Evolutionary conservation across 2,329 filamentous ascomycete species (phyloP).

Genomic region (Diaporthe sp.): DNA sequence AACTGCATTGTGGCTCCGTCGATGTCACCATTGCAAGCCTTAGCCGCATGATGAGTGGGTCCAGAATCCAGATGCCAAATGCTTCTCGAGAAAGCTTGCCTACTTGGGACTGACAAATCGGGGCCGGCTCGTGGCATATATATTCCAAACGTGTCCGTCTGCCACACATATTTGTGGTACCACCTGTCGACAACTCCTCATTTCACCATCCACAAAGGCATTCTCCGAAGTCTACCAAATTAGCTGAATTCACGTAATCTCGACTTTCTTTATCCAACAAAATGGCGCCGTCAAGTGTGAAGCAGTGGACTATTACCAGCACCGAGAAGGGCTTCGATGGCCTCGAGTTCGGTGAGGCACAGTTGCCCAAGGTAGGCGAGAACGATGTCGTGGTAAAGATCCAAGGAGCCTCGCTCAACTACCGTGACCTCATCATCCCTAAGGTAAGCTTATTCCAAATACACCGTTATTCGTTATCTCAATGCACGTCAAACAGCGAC

Average conservation of each 20-base stretch:
- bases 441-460: conserved; percentile 44
- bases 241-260: background rate
- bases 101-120: conserved; percentile 32
- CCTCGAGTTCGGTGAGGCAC: conserved; percentile 67
- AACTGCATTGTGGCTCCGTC: conserved; percentile 21
- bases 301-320: conserved; percentile 70
- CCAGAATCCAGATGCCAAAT: conserved; percentile 30
- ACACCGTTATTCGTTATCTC: too few species aligned
- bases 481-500: conserved; percentile 28
- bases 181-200: background rate
- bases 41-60: conserved; percentile 31
- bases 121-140: conserved; percentile 20
- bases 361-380: conserved; percentile 74
- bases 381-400: conserved; percentile 80
- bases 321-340: conserved; percentile 70
- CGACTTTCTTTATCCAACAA: background rate
- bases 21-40: conserved; percentile 29
- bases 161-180: background rate
- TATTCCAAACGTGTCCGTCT: conserved; percentile 1
- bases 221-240: background rate
- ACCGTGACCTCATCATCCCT: conserved; percentile 67
- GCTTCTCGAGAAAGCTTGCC: conserved; percentile 35
- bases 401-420: conserved; percentile 67
- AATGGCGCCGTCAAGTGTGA: conserved; percentile 57
- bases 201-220: background rate